Evolutionary conservation across 2,329 filamentous ascomycete species (phyloP).

Genomic region (Hypomyces perniciosus): DNA sequence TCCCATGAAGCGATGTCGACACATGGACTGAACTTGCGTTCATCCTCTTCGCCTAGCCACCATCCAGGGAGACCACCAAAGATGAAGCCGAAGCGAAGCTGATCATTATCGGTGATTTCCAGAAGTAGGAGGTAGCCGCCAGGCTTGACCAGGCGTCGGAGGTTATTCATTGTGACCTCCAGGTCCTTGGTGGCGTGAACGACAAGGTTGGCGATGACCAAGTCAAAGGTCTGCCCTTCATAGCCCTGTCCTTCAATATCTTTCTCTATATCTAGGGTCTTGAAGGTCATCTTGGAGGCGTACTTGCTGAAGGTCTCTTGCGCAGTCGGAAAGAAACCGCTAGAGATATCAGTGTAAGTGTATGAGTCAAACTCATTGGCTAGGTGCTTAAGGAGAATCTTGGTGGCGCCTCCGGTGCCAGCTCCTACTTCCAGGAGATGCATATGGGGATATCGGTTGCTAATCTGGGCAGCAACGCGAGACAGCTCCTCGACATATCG

Average conservation of each 20-base stretch:
- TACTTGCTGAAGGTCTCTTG: background rate
- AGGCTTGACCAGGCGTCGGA: slow-evolving; percentile 1
- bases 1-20: slow-evolving; percentile 2
- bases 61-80: slow-evolving; percentile 6
- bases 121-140: slow-evolving; percentile 5
- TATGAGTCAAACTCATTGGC: background rate
- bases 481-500: background rate
- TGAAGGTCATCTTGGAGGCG: background rate
- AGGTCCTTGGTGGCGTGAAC: background rate
- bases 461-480: slow-evolving; percentile 24
- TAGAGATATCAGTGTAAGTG: background rate
- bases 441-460: slow-evolving; percentile 35
- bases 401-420: slow-evolving; percentile 26
- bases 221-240: background rate
- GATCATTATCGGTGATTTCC: background rate
- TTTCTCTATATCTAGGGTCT: slow-evolving; percentile 1
- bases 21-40: background rate
- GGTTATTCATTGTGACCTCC: background rate
- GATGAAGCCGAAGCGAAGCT: background rate
- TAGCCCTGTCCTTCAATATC: background rate
- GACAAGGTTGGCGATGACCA: background rate
- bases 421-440: slow-evolving; percentile 37
- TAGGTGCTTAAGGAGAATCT: background rate
- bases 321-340: background rate
- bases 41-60: slow-evolving; percentile 8